These are phyloP conservation scores for Colletotrichum melonis DNA, from an alignment of 2,329 filamentous ascomycete genomes.

Conservation along the genomic window DNA sequence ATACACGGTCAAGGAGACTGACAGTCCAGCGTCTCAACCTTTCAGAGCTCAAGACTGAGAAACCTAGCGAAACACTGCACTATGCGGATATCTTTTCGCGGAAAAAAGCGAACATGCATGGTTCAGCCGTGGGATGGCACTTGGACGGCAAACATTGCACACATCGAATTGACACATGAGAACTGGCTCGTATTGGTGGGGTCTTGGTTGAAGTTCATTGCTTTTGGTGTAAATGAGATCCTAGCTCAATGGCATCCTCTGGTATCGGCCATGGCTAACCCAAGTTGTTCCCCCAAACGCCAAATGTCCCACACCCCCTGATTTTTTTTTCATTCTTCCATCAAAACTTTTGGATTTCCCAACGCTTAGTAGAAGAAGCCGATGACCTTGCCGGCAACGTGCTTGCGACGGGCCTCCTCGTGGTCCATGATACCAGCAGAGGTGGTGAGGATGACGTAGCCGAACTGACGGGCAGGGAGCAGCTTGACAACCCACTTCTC, in stretches of 20 bases:
- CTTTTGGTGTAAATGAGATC: constrained; percentile 47
- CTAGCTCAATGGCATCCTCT: constrained; percentile 44
- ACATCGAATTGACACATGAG: constrained; percentile 1
- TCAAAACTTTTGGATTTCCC: constrained; percentile 26
- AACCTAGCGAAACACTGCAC: not conserved
- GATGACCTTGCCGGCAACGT: constrained; percentile 99
- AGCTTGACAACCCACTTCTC: constrained; percentile 99
- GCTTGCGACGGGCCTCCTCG: constrained; percentile 89
- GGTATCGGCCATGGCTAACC: constrained; percentile 50
- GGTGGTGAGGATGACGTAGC: constrained; percentile 96
- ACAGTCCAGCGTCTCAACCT: not conserved
- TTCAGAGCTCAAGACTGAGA: not conserved
- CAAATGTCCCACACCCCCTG: constrained; percentile 47
- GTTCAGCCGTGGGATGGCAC: not conserved
- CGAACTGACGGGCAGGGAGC: constrained; percentile 99
- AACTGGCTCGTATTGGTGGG: constrained; percentile 32
- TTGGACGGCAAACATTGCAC: not conserved
- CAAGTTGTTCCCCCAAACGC: constrained; percentile 47
- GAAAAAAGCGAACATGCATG: not conserved
- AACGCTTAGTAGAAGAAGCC: constrained; percentile 95
- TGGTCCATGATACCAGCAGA: constrained; percentile 92
- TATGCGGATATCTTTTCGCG: too few species aligned
- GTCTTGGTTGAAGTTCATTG: constrained; percentile 43
- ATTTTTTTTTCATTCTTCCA: constrained; percentile 38
- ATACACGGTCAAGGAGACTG: too few species aligned